Evolutionary conservation across 768 basidiomycete species (phyloP), one percentile per base, ranked within the genome.

Genomic region (Daedaleopsis nitida): DNA sequence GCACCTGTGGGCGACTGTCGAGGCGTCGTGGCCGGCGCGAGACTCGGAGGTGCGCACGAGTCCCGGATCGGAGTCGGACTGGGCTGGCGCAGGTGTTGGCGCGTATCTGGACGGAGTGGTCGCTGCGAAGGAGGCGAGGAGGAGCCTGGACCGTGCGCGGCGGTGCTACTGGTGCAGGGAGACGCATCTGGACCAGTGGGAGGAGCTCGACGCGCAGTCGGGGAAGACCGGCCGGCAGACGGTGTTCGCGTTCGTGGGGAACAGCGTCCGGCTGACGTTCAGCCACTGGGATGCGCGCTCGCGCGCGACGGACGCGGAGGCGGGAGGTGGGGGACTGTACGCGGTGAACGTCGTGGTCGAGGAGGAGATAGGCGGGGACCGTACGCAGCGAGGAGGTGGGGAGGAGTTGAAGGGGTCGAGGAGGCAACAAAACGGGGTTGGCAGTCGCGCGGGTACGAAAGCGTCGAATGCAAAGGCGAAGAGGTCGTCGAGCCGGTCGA

Each of bases 121-220:
- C 27, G 7, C 27, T 32, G 27, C 27, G 13, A 42, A 24, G 23
- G 21, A 23, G 8, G 21, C 19, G 47, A 49, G 47, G 21, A 14
- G 12, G 13, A 24, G 12, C 23, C 14, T 24, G 13, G 47, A 23
- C 12, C 0, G 1, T 11, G 23, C 21, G 12, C 21, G 47, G 23
- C 47, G 13, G 21, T 49, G 47, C 47, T 49, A 49, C 14, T 49
- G 47, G 47, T 49, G 47, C 47, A 49, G 47, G 47, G 47, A 49
- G 47, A 24, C 23, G 23, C 47, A 49, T 10, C 23, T 49, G 12
- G 47, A 49, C 24, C 47, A 49, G 23, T 49, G 47, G 47, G 21
- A 13, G 12, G 47, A 21, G 47, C 47, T 49, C 23, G 47, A 49
- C 47, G 21, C 47, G 47, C 47, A 49, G 47, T 24, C 9, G 19